Conservation (phyloP, 129 eudicot species). For the Deinandra increscens region DNA sequence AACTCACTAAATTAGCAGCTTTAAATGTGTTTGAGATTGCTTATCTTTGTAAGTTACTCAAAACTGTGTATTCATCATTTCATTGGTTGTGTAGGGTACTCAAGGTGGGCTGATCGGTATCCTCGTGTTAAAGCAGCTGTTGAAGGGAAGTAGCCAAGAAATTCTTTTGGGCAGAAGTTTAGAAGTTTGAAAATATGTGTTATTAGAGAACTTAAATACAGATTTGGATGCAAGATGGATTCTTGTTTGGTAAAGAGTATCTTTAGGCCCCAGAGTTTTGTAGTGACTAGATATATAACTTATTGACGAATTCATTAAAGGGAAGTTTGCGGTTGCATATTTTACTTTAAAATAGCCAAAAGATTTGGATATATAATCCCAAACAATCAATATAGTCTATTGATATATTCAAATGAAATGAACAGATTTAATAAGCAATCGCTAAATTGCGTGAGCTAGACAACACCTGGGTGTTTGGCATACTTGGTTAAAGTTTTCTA, state of each 20-base stretch:
- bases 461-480: too few relatives aligned
- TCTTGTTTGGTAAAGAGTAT: background rate
- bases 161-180: background rate
- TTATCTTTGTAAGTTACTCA: background rate
- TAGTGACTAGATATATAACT: background rate
- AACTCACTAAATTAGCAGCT: too few relatives aligned
- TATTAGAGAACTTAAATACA: background rate
- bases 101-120: constrained; percentile 71
- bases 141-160: constrained; percentile 34
- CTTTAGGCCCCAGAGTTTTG: background rate
- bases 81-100: constrained; percentile 52
- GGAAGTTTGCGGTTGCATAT: background rate
- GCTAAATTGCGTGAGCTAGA: background rate
- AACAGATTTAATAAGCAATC: background rate
- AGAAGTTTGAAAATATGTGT: constrained; percentile 5
- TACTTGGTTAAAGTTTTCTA: too few relatives aligned
- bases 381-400: too few relatives aligned
- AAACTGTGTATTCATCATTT: background rate
- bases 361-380: too few relatives aligned
- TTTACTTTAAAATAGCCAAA: too few relatives aligned
- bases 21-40: background rate
- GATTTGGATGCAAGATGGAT: background rate
- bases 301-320: background rate
- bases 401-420: background rate
- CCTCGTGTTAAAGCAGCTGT: constrained; percentile 56